Base-by-base conservation (phyloP, 345 rosid genomes). In the Heritiera fomes region DNA sequence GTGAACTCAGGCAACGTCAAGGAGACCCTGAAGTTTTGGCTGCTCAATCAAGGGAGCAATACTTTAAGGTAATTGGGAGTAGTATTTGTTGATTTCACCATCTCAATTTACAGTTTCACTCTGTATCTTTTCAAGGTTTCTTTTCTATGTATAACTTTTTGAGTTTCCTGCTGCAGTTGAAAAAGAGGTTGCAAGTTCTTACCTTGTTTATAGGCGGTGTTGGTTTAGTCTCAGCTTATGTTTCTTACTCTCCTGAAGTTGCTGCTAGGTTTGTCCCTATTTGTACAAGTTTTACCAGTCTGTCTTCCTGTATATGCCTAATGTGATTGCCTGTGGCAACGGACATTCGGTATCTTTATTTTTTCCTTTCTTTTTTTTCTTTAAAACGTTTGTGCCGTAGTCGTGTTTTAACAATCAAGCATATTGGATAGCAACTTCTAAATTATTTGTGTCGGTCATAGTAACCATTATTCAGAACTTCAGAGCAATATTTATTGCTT, bases 201-300 rank as follows among this genome's bases (percentile, higher is more conserved):
- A 95, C 97, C 34, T 45, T 91, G 62, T 93, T 91, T 73, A 87
- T 93, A 20, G 99, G 99, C 76, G 88, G 96, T 78, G 87, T 93
- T 40, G 98, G 99, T 65, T 80, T 95, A 80, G 93, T 91, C 84
- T 95, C 99, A 28, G 84, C 98, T 40, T 95, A 91, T 82, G 81
- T 92, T 73, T 89, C 94, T 49, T 95, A 95, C 81, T 83, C 98
- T 10, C 91, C 98, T 28, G 99, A 92, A 89, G 87, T 95, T 76
- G 87, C 97, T 53, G 93, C 88, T 71, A 95, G 99, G 99, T 95
- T 79, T 75, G 85, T 69, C n/a, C 56, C 59, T 79, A 20, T 74
- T 75, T 43, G 34, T 58, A 65, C 23, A 45, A 58, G 12, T 49
- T 53, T 75, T 71, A 18, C 34, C 2, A 40, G 23, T 34, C 11